Evolutionary conservation across 257 asterid species (phyloP), one percentile per base, ranked within the genome.

Genomic region (Petunia axillaris): DNA sequence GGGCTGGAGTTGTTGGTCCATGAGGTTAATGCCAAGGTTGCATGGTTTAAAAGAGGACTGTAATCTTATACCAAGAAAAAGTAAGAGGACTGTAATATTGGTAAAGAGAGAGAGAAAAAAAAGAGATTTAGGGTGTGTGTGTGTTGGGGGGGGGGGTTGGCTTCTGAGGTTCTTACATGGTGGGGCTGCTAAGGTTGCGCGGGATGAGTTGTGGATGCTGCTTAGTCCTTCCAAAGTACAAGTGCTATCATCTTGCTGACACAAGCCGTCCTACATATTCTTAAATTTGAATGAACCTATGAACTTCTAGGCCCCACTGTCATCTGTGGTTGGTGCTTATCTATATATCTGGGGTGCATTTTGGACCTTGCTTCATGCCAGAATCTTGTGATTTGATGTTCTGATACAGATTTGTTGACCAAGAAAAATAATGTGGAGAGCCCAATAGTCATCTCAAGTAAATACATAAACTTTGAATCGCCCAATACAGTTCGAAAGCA

Each of bases 241-340:
- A 38, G 13, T 64, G 25, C 48, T 48, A 46, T 71, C 59, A 48
- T 71, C 60, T 46, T 71, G 77, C 77, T 71, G 10, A 70, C 40
- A 70, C 46, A 58, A 70, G 58, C 58, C 58, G 9, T 48, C 59
- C 60, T 46, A 71, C 60, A 48, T 71, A 11, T 71, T 48, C 43
- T 44, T 58, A 43, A 70, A 50, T 35, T 25, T 5, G 2, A 59
- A 70, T 4, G 58, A 70, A 70, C 8, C 9, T 41, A 70, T n/a
- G 41, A 16, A 70, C 76, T 16, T 70, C 58, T 44, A 44, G 40
- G 11, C 41, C 46, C n/a, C 76, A 46, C 25, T 46, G n/a, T 16
- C 76, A 70, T 70, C 41, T 70, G 16, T 44, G 7, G 40, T 46
- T 70, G 41, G 40, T 16, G 40, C 58, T 70, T 70, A 16, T 44